Base-by-base conservation (phyloP, 345 rosid species). In the Sisymbrium irio region DNA sequence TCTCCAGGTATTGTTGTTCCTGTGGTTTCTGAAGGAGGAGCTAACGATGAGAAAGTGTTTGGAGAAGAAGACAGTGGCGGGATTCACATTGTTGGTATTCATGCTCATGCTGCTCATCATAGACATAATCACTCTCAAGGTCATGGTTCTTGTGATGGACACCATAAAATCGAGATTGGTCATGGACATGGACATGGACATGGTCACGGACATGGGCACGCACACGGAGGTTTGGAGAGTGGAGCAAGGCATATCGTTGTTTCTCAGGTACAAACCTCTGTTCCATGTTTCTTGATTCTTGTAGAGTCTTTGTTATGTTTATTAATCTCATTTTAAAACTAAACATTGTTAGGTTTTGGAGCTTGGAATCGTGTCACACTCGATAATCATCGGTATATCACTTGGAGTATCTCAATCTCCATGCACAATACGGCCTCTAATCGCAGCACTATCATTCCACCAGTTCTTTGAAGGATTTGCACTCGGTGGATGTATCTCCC, bases 391-490 rank as follows among this genome's bases (percentile, higher is more conserved):
- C 9, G 97, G 99, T 14, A 17, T 90, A 65, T 95, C 98, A 0
- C 85, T 92, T 0, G 99, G 98, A 51, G 97, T 89, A 49, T 88
- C 98, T 4, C 85, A 85, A 32, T 89, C 92, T 72, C 92, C 96
- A 2, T 87, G 97, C 76, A 90, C 98, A 0, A 86, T 95, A 66
- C 75, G 91, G 27, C 99, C 98, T 6, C 75, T 92, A n/a, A 86
- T 90, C 5, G 97, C 94, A 4, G 99, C 99, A 14, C 72, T 92
- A 58, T 89, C 97, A 3, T 95, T 89, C 77, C 99, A 95, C 78
- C 99, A 92, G 22, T 90, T 92, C 85, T 95, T 95, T 25, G 99
- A 95, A 85, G 99, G 98, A 11, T 86, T 92, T 53, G 98, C 98
- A 5, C 90, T 92, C 0, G 98, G 96, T 30, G 99, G 99, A 35